phyloP scores from a whole-genome alignment of 2,329 filamentous ascomycete species.

The Paraphoma chrysanthemicola region DNA sequence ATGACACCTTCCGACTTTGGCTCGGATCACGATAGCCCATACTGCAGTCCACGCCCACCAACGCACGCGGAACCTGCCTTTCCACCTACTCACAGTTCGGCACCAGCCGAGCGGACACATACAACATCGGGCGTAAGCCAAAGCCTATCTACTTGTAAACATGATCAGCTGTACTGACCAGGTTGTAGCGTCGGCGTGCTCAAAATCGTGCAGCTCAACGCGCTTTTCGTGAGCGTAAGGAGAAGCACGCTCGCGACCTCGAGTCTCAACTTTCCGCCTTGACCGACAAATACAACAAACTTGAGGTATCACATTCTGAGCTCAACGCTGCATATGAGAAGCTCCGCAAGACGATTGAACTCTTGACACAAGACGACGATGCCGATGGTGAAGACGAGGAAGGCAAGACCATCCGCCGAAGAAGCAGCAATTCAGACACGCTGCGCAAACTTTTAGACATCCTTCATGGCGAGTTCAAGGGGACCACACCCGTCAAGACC shows the following conservation, averaged over 20 bases:
- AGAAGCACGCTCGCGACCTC: slow-evolving; percentile 70
- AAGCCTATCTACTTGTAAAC: too few relatives aligned
- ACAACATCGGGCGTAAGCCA: slow-evolving; percentile 48
- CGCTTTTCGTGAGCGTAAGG: slow-evolving; percentile 68
- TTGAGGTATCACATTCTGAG: slow-evolving; percentile 61
- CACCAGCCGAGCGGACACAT: slow-evolving; percentile 41
- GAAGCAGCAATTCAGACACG: slow-evolving; percentile 43
- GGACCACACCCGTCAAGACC: slow-evolving; percentile 27
- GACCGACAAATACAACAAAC: slow-evolving; percentile 62
- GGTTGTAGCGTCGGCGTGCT: slow-evolving; percentile 62
- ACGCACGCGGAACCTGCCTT: slow-evolving; percentile 34
- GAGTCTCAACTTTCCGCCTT: slow-evolving; percentile 63
- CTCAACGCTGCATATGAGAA: slow-evolving; percentile 49
- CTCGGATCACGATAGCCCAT: slow-evolving; percentile 48
- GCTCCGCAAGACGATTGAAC: slow-evolving; percentile 48
- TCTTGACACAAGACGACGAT: slow-evolving; percentile 44
- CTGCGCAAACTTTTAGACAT: slow-evolving; percentile 48
- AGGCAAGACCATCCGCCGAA: slow-evolving; percentile 22
- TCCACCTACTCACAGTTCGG: slow-evolving; percentile 20
- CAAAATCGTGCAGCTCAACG: slow-evolving; percentile 68
- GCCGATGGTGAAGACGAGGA: slow-evolving; percentile 39
- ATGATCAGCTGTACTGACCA: slow-evolving; percentile 12
- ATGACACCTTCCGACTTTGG: slow-evolving; percentile 50
- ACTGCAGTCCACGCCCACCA: slow-evolving; percentile 45
- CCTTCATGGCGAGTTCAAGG: slow-evolving; percentile 46